Conservation (phyloP, 192 early-diverging fungal species). For the Funneliformis mosseae region DNA sequence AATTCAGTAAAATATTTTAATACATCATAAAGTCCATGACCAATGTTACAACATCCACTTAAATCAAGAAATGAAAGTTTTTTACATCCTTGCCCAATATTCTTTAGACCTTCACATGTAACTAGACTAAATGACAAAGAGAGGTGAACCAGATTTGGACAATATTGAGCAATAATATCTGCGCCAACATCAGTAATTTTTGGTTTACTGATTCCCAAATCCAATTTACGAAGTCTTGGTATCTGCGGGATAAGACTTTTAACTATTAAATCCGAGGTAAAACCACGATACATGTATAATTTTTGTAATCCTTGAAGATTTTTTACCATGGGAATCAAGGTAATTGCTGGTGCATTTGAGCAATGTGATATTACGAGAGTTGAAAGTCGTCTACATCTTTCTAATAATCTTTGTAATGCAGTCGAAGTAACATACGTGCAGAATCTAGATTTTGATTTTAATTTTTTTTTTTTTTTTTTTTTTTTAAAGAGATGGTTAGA, state of each 20-base stretch:
- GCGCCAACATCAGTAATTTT: background rate
- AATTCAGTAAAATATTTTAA: background rate
- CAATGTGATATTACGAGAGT: background rate
- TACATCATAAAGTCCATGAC: background rate
- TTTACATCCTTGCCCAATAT: background rate
- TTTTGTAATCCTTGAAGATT: background rate
- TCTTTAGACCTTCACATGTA: background rate
- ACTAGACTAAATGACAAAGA: background rate
- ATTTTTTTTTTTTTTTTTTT: too few relatives aligned
- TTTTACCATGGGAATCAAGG: background rate
- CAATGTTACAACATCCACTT: background rate
- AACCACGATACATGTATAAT: background rate
- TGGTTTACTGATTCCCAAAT: background rate
- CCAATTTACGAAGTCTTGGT: background rate
- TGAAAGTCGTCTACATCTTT: background rate
- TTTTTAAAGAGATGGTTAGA: background rate
- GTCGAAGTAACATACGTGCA: background rate
- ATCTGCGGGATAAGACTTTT: background rate
- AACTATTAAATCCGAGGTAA: background rate
- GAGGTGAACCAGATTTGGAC: background rate
- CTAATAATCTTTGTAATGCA: background rate
- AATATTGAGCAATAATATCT: background rate
- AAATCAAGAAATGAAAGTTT: background rate
- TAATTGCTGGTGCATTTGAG: background rate
- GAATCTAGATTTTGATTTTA: background rate